These are phyloP conservation scores for Daldinia loculata DNA, from an alignment of 495 filamentous ascomycete species.

Conservation along the genomic window DNA sequence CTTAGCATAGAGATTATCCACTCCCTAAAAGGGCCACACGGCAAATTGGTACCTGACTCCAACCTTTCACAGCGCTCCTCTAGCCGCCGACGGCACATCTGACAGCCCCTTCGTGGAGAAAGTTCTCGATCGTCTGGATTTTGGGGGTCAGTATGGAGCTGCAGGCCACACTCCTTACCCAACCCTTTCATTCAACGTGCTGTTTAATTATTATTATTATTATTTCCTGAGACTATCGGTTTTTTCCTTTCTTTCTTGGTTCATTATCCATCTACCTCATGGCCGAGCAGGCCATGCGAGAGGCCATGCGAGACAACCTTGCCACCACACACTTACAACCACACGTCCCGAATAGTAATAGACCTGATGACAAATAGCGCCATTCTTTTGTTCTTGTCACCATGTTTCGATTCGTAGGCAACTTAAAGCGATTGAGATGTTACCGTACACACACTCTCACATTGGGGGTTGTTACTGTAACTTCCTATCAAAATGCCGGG, in stretches of 20 bases:
- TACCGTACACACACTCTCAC: constrained; percentile 42
- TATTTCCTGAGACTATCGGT: constrained; percentile 15
- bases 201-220: constrained; percentile 3
- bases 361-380: constrained; percentile 32
- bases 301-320: constrained; percentile 40
- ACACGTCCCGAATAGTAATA: constrained; percentile 4
- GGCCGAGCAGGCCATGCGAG: constrained; percentile 28
- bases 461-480: constrained; percentile 33
- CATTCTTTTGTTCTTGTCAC: constrained; percentile 9
- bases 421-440: constrained; percentile 39
- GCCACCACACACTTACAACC: constrained; percentile 22
- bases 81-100: constrained; percentile 52
- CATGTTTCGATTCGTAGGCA: constrained; percentile 29
- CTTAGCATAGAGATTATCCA: constrained; percentile 44
- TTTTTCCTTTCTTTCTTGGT: constrained; percentile 13
- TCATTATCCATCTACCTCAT: constrained; percentile 40
- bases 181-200: constrained; percentile 4
- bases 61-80: constrained; percentile 55
- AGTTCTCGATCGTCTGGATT: constrained; percentile 42
- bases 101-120: constrained; percentile 42
- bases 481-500: constrained; percentile 32
- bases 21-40: constrained; percentile 49
- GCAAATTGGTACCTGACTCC: constrained; percentile 46
- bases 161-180: constrained; percentile 24
- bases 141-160: constrained; percentile 33